These are phyloP conservation scores for Alternaria consortialis DNA, from an alignment of 2,329 filamentous ascomycete genomes.

Conservation along the genomic window DNA sequence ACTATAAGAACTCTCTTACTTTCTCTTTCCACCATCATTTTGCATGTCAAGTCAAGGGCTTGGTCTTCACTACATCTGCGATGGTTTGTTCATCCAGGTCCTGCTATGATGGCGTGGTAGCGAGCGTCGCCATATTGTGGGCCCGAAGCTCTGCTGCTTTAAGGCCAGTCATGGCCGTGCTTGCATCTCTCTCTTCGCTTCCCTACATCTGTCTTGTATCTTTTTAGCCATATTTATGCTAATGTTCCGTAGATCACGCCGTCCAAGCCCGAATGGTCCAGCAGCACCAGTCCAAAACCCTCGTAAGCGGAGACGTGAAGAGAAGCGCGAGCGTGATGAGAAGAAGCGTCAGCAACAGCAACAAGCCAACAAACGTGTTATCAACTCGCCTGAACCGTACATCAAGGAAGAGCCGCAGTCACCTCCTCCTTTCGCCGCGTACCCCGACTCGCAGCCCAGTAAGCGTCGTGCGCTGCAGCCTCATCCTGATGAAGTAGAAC, in stretches of 20 bases:
- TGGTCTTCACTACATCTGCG: background rate
- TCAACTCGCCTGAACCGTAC: conserved; percentile 56
- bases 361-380: conserved; percentile 45
- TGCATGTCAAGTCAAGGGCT: background rate
- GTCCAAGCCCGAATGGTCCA: conserved; percentile 56
- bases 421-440: conserved; percentile 62
- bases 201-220: background rate
- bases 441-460: conserved; percentile 50
- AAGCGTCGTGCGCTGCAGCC: conserved; percentile 53
- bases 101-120: background rate
- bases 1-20: conserved; percentile 15
- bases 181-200: background rate
- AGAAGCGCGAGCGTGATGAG: conserved; percentile 46
- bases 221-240: conserved; percentile 12
- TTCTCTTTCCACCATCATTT: conserved; percentile 34
- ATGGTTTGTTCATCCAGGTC: background rate
- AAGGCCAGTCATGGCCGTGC: background rate
- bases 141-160: background rate
- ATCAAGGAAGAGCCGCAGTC: conserved; percentile 72
- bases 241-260: conserved; percentile 42
- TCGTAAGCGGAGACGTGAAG: conserved; percentile 62
- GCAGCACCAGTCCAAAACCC: conserved; percentile 56
- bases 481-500: conserved; percentile 49
- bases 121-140: background rate
- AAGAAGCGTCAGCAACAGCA: conserved; percentile 37